Evolutionary conservation across 805 yeast genomes (phyloP), one percentile per base, ranked within the genome.

Genomic region (Pichia insulana): DNA sequence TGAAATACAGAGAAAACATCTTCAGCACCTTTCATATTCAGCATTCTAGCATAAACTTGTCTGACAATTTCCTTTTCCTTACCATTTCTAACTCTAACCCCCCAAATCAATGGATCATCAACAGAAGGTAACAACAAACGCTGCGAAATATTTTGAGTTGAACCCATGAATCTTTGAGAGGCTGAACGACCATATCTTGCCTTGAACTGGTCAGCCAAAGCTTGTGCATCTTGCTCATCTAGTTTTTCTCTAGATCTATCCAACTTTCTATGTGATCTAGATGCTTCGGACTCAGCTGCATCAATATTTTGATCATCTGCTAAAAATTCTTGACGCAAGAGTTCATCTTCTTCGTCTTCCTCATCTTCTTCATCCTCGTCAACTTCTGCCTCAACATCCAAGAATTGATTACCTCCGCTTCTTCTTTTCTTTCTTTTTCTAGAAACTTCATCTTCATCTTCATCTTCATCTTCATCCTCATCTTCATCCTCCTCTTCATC

Each of bases 321-420:
- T 50, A 84, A 78, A 58, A 84, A 84, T 56, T 87, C 90, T 59
- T 83, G 94, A 55, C 87, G 77, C 36, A 83, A 76, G 26, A 85
- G 66, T 49, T 84, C 97, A n/a, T 94, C 89, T 52, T 83, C 97
- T 49, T 90, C 97, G 47, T 89, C 97, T 48, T 87, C 90, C 26
- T 80, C 78, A 34, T 83, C 94, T 51, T 90, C 97, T 42, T 92
- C 97, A 51, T 92, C 97, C 47, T 90, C 97, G 62, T 90, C 95
- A 44, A 92, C 98, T 62, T 90, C 97, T 46, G 97, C 98, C 70
- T 92, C 97, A 42, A 92, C 95, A 84, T 92, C 98, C 65, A 92
- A 73, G 63, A 88, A 92, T 70, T 83, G 89, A 62, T 90, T 90
- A 46, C 84, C 71, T 4, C 31, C 31, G 37, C 71, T 73, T 55